Conservation (phyloP, 139 green algal genomes). For the Trebouxia sp. region DNA sequence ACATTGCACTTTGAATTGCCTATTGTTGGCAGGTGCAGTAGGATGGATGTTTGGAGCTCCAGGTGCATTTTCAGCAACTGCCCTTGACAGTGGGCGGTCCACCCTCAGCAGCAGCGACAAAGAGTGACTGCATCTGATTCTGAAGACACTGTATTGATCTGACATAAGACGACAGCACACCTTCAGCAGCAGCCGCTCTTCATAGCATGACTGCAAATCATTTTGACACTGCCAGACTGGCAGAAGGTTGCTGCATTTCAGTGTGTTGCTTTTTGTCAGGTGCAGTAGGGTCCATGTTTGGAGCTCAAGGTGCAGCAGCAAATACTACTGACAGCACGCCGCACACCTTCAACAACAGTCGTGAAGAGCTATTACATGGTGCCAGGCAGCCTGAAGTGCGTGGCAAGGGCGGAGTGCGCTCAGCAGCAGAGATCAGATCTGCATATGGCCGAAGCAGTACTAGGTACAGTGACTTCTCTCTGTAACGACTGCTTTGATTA, state of each 20-base stretch:
- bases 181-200: too few relatives aligned
- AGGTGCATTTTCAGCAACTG: too few relatives aligned
- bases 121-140: too few relatives aligned
- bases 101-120: too few relatives aligned
- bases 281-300: slow-evolving; percentile 8
- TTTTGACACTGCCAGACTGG: not conserved
- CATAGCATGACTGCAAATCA: not conserved
- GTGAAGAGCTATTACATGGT: slow-evolving; percentile 27
- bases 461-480: not conserved
- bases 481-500: not conserved
- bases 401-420: slow-evolving; percentile 26
- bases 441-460: slow-evolving; percentile 42
- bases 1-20: too few relatives aligned
- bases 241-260: not conserved
- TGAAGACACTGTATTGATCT: too few relatives aligned
- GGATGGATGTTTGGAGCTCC: too few relatives aligned
- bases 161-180: too few relatives aligned
- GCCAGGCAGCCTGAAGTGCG: not conserved
- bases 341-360: not conserved
- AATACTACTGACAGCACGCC: not conserved
- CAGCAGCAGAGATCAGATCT: slow-evolving; percentile 43
- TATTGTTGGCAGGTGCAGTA: too few relatives aligned
- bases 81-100: too few relatives aligned
- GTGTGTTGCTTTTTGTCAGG: not conserved
- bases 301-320: not conserved